Evolutionary conservation across 2,329 filamentous ascomycete species (phyloP).

Genomic region (Microsporum audouinii): DNA sequence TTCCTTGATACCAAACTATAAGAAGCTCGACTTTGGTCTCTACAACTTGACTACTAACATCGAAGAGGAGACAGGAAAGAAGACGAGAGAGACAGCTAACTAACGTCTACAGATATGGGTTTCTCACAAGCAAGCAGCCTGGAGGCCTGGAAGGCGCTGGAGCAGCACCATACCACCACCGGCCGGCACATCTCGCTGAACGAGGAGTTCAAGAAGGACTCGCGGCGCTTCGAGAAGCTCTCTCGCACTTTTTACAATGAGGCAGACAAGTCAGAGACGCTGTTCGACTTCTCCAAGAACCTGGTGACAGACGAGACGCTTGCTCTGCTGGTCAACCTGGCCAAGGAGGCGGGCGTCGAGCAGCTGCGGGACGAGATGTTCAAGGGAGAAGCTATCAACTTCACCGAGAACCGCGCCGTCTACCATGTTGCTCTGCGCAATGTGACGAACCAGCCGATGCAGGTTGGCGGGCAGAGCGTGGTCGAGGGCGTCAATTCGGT

Average conservation of each 20-base stretch:
- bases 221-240: constrained; percentile 81
- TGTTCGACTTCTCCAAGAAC: constrained; percentile 99
- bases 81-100: not conserved
- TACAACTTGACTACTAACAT: too few species aligned
- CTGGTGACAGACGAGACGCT: constrained; percentile 90
- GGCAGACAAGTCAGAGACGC: constrained; percentile 69
- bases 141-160: constrained; percentile 77
- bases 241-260: constrained; percentile 70
- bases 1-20: too few species aligned
- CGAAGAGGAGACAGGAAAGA: not conserved
- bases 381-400: constrained; percentile 96
- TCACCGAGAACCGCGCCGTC: constrained; percentile 91
- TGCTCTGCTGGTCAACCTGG: constrained; percentile 73
- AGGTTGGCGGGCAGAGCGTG: constrained; percentile 85
- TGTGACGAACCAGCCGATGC: constrained; percentile 64
- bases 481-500: constrained; percentile 87
- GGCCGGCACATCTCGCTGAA: constrained; percentile 87
- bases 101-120: constrained; percentile 26
- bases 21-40: too few species aligned
- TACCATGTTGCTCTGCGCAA: constrained; percentile 94
- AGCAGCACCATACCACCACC: constrained; percentile 74
- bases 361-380: constrained; percentile 97
- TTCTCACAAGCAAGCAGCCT: constrained; percentile 63
- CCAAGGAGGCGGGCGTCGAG: constrained; percentile 81
- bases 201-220: constrained; percentile 81